A percentile compares a stretch with the other conserved stretches of the same genome.
These are phyloP conservation scores for Saccharomycopsis fermentans DNA, from an alignment of 805 yeast species.

Conservation along the genomic window DNA sequence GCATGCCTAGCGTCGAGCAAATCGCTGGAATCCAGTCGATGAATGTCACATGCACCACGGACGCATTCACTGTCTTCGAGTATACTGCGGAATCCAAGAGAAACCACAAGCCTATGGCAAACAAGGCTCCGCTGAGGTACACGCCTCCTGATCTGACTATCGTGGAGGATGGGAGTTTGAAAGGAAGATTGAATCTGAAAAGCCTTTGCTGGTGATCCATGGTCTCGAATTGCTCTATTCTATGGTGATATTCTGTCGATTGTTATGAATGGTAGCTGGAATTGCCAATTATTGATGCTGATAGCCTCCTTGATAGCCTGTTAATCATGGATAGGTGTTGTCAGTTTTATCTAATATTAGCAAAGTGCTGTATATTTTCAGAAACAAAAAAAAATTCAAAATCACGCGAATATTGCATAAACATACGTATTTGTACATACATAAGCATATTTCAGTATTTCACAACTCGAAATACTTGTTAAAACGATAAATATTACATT, in stretches of 20 bases:
- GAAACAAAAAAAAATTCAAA: too few species aligned
- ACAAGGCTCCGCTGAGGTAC: constrained; percentile 65
- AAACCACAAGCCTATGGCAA: constrained; percentile 82
- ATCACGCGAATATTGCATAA: too few species aligned
- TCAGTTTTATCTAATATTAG: too few species aligned
- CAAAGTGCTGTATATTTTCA: too few species aligned
- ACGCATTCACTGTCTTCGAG: constrained; percentile 76
- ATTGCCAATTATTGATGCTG: too few species aligned
- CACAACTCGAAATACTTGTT: too few species aligned
- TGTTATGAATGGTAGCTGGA: too few species aligned
- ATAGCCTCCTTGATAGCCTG: too few species aligned
- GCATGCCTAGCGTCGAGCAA: constrained; percentile 82
- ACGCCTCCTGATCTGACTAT: constrained; percentile 65
- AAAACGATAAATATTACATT: too few species aligned
- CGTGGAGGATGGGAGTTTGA: constrained; percentile 61
- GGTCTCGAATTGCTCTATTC: not conserved
- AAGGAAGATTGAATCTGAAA: constrained; percentile 52
- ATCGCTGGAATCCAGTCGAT: constrained; percentile 94
- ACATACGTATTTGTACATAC: too few species aligned
- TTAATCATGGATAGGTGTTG: too few species aligned
- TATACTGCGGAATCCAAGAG: constrained; percentile 83
- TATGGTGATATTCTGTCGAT: not conserved
- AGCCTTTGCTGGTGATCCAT: constrained; percentile 38
- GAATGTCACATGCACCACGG: constrained; percentile 77
- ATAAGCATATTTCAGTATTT: too few species aligned